Percentiles rank a stretch among this genome's conserved stretches.
These are phyloP conservation scores for Mortierella sp. DNA, from an alignment of 371 early-diverging fungal species.

Conservation along the genomic window DNA sequence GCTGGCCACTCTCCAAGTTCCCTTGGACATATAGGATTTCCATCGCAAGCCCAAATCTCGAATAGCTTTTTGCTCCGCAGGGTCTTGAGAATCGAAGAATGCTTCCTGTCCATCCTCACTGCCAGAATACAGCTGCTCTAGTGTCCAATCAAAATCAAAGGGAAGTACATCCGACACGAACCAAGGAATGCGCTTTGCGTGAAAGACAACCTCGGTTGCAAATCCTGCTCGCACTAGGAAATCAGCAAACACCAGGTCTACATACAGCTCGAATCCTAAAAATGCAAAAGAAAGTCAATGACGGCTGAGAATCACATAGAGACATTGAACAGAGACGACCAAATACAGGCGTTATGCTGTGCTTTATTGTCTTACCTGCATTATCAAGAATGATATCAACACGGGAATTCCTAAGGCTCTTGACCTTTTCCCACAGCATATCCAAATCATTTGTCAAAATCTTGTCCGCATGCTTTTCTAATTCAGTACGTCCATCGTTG, in stretches of 20 bases:
- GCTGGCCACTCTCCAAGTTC: conserved; percentile 69
- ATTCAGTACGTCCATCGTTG: conserved; percentile 2
- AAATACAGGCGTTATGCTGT: no score
- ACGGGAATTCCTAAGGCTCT: conserved; percentile 60
- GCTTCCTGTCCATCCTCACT: conserved; percentile 23
- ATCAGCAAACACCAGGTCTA: conserved; percentile 90
- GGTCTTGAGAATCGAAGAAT: conserved; percentile 57
- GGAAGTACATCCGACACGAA: conserved; percentile 91
- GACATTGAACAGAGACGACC: no score
- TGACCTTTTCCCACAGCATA: conserved; percentile 65
- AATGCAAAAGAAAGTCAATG: not conserved
- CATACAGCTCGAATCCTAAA: conserved; percentile 88
- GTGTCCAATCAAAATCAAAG: conserved; percentile 78
- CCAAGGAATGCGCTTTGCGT: conserved; percentile 92
- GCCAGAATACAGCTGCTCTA: conserved; percentile 54
- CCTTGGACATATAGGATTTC: conserved; percentile 67
- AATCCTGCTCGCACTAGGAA: conserved; percentile 80
- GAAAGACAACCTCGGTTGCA: conserved; percentile 79
- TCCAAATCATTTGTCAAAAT: conserved; percentile 75
- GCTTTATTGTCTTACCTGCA: conserved; percentile 64
- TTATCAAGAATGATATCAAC: conserved; percentile 89
- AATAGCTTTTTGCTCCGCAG: conserved; percentile 61
- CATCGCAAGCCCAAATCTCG: conserved; percentile 72
- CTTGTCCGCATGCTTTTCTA: conserved; percentile 52
- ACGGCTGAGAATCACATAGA: not conserved